phyloP scores from a whole-genome alignment of 805 yeast genomes.

The Cyberlindnera saturnus region DNA sequence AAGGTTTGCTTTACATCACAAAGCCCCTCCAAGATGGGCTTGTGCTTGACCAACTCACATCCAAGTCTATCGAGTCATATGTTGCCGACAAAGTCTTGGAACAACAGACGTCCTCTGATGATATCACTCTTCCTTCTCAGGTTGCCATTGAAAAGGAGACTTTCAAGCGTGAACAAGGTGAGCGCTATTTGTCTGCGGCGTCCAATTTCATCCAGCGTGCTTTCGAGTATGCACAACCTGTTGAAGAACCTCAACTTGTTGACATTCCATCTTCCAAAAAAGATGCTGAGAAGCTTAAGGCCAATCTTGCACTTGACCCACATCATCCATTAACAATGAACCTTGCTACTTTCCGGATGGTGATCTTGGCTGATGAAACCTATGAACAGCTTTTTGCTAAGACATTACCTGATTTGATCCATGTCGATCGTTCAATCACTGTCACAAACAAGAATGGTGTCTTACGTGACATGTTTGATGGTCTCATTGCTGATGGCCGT shows the following conservation, averaged over 20 bases:
- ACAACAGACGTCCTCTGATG: constrained; percentile 27
- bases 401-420: constrained; percentile 62
- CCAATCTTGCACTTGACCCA: constrained; percentile 82
- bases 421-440: constrained; percentile 48
- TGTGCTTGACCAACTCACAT: constrained; percentile 59
- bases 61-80: constrained; percentile 54
- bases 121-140: constrained; percentile 49
- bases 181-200: constrained; percentile 80
- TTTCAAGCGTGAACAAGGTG: constrained; percentile 60
- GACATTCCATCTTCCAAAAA: constrained; percentile 33
- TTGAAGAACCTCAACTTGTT: constrained; percentile 39
- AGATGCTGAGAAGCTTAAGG: constrained; percentile 29
- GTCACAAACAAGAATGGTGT: constrained; percentile 45
- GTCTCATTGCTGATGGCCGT: constrained; percentile 85
- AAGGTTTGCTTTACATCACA: constrained; percentile 77
- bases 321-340: constrained; percentile 67
- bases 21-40: constrained; percentile 79
- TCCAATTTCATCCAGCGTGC: constrained; percentile 82
- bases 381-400: constrained; percentile 77
- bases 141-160: constrained; percentile 57
- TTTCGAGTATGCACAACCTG: constrained; percentile 83
- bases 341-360: constrained; percentile 91
- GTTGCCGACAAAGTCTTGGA: constrained; percentile 55
- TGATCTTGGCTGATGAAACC: constrained; percentile 87
- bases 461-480: constrained; percentile 83